phyloP scores from a whole-genome alignment of 768 basidiomycete species.

The Rubroboletus pulcherrimus region DNA sequence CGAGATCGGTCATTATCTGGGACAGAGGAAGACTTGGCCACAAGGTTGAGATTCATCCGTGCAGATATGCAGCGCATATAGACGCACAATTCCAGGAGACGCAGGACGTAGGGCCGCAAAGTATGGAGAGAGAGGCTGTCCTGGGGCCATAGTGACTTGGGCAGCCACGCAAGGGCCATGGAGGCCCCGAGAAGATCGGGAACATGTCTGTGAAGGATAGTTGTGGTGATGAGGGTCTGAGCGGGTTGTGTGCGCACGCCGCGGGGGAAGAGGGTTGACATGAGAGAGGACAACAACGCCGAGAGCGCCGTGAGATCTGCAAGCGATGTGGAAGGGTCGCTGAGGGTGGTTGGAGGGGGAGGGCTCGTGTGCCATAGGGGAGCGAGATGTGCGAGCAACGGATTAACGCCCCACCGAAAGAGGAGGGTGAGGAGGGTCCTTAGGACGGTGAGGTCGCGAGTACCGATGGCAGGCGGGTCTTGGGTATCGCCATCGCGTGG shows the following conservation, averaged over 20 bases:
- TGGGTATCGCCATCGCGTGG: neutral
- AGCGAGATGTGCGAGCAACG: slow-evolving; percentile 44
- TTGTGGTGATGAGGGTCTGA: slow-evolving; percentile 58
- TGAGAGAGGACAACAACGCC: slow-evolving; percentile 39
- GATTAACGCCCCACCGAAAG: slow-evolving; percentile 70
- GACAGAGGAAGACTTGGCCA: slow-evolving; percentile 52
- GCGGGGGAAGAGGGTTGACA: slow-evolving; percentile 50
- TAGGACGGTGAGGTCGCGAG: slow-evolving; percentile 60
- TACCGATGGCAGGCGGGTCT: slow-evolving; percentile 44
- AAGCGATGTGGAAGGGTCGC: slow-evolving; percentile 32
- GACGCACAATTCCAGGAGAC: slow-evolving; percentile 61
- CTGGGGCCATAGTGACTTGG: slow-evolving; percentile 43
- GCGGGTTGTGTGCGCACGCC: slow-evolving; percentile 46
- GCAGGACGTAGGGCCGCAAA: slow-evolving; percentile 49
- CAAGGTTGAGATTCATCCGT: slow-evolving; percentile 8
- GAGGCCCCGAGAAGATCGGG: slow-evolving; percentile 57
- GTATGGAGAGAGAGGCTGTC: slow-evolving; percentile 40
- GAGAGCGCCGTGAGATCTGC: slow-evolving; percentile 45
- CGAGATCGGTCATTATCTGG: slow-evolving; percentile 63
- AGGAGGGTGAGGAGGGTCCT: slow-evolving; percentile 62
- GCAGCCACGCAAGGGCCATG: slow-evolving; percentile 71
- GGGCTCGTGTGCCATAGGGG: slow-evolving; percentile 35
- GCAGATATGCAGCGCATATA: slow-evolving; percentile 12
- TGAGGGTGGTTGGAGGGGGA: neutral
- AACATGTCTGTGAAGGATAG: slow-evolving; percentile 54